A percentile compares a stretch with the other conserved stretches of the same genome.
Conservation (phyloP, 108 stramenopile genomes). For the Chaetoceros muelleri region DNA sequence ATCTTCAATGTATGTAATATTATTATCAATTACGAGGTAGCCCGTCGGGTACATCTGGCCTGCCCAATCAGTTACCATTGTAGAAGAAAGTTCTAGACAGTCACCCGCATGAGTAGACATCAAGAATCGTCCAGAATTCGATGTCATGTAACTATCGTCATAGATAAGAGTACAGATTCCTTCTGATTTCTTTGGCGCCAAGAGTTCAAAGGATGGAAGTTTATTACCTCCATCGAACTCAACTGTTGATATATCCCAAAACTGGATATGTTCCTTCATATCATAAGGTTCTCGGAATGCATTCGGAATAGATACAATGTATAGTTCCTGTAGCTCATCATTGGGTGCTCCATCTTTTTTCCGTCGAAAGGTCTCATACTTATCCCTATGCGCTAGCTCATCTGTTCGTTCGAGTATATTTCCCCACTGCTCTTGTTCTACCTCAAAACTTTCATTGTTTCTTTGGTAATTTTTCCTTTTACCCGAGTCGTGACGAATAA, state of each 20-base stretch:
- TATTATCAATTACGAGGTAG: slow-evolving; percentile 42
- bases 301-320: slow-evolving; percentile 4
- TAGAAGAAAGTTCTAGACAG: slow-evolving; percentile 17
- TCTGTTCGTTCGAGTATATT: neutral
- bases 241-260: slow-evolving; percentile 8
- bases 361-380: neutral
- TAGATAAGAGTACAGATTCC: neutral
- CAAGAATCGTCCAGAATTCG: slow-evolving; percentile 8
- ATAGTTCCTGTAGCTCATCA: neutral
- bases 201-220: neutral
- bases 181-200: neutral
- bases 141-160: neutral
- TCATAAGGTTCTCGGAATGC: slow-evolving; percentile 12
- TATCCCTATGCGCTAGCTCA: neutral
- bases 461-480: neutral
- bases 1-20: slow-evolving; percentile 53
- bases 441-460: neutral
- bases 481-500: slow-evolving; percentile 5
- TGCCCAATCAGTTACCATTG: slow-evolving; percentile 35
- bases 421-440: slow-evolving; percentile 2
- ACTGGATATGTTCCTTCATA: slow-evolving; percentile 6
- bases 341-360: too few species aligned
- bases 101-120: slow-evolving; percentile 21
- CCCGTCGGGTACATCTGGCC: slow-evolving; percentile 55
- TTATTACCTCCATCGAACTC: neutral